These are phyloP conservation scores for Aspergillus pseudoviridinutans DNA, from an alignment of 2,329 filamentous ascomycete genomes.

Conservation along the genomic window DNA sequence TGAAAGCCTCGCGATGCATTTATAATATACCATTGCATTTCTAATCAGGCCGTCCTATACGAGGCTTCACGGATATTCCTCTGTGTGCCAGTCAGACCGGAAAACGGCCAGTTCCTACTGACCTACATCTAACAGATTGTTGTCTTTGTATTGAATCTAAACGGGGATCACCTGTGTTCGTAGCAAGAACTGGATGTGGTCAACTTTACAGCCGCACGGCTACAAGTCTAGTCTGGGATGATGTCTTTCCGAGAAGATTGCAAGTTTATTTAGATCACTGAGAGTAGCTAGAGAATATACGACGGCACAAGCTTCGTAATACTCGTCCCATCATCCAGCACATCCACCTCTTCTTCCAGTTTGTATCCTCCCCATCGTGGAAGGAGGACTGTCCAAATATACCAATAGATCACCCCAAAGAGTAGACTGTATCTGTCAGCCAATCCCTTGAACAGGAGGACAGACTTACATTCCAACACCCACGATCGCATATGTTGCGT, in stretches of 20 bases:
- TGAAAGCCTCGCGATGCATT: neutral
- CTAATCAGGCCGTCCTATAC: neutral
- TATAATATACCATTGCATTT: neutral
- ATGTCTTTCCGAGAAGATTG: no score
- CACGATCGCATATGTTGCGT: conserved; percentile 52
- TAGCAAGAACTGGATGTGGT: no score
- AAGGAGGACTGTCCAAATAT: conserved; percentile 59
- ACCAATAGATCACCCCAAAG: conserved; percentile 64
- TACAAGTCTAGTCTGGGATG: no score
- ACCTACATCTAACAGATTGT: no score
- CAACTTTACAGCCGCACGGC: no score
- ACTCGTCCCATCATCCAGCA: conserved; percentile 63
- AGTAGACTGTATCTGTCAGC: conserved; percentile 45
- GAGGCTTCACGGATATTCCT: no score
- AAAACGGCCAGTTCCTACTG: no score
- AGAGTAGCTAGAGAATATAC: conserved; percentile 3
- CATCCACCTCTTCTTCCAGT: conserved; percentile 58
- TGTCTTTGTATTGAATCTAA: no score
- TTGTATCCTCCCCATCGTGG: conserved; percentile 58
- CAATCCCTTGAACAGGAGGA: neutral
- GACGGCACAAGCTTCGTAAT: conserved; percentile 54
- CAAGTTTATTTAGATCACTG: neutral
- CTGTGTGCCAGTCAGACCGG: no score
- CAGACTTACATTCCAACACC: conserved; percentile 43
- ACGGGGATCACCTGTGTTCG: no score